Base-by-base conservation (phyloP, 352 stramenopile genomes). In the Globisporangium echinulatum region DNA sequence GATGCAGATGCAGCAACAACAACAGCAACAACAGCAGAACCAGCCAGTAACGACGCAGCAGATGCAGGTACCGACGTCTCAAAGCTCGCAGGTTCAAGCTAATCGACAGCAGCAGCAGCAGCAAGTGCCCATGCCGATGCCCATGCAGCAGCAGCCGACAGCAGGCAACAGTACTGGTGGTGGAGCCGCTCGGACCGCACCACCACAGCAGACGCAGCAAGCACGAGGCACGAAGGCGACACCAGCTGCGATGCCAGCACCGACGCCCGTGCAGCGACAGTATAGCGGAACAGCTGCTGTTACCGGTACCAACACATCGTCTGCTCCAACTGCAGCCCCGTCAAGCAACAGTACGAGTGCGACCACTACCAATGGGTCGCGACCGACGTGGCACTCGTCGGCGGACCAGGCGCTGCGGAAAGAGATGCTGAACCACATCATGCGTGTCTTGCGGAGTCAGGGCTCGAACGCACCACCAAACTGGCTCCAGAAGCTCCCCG, bases 401-500 rank as follows among this genome's bases (percentile, higher is more conserved):
- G 82, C 81, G 5, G 84, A 93, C 43, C 72, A 91, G n/a, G 70
- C 79, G 37, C 64, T 93, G 46, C 73, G 83, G 13, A 86, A 88
- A 59, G 82, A 94, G 63, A 93, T 96, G 82, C 67, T 93, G 51
- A 88, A 85, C 64, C 81, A 94, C 43, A 98, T 97, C 63, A 96
- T 98, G 66, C 86, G 94, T 14, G 83, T 99, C 19, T 79, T 99
- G 43, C 87, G 98, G 63, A 94, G 96, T 54, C 89, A 98, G 54
- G 92, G 96, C 42, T 95, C 96, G 38, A 98, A 99, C 74, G 94
- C 96, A 5, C 90, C 94, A 4, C 75, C 92, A 33, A 97, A 98
- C 67, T 99, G 96, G 96, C 72, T 99, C 49, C 90, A 98, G 60
- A 98, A 98, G 65, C 77, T 99, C 17, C 96, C 96, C 0, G 92